Evolutionary conservation across 108 stramenopile species (phyloP), one percentile per base, ranked within the genome.

Genomic region (Cylindrotheca closterium): DNA sequence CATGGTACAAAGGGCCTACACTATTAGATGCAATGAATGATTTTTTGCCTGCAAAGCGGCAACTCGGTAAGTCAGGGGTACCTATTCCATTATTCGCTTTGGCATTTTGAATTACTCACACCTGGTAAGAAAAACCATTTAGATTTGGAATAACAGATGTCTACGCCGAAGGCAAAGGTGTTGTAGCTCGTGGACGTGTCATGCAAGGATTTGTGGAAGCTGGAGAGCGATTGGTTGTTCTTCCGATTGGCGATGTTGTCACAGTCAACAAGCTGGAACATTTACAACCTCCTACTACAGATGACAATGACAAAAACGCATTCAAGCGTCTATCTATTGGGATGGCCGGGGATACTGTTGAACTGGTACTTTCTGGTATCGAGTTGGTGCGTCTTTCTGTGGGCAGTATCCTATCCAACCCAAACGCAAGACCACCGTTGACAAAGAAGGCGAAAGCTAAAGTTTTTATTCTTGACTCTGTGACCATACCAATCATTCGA

Each of bases 401-500:
- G 4, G 94, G 95, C n/a, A 87, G 78, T 60, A 79, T 96, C 4
- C 47, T 96, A 55, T 76, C 83, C 46, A 80, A 87, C 52, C 80
- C 79, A 4, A 69, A 84, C 50, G 56, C 89, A 26, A 77, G 85
- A 8, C 84, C 88, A n/a, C 62, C 54, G 21, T 73, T 93, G 58
- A 63, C 86, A 66, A 84, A 89, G 68, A 93, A 79, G 57, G 55
- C 59, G 22, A 67, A 73, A 52, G 97, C 94, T 19, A 96, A 94
- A 67, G 80, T 94, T 47, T 84, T 96, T 3, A 87, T 99, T n/a
- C 79, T 98, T 59, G 96, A 98, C 58, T 91, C 92, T 74, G 87
- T 97, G 73, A 89, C 96, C 8, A 94, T 95, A 1, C 97, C 97
- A 75, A 93, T 98, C 56, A 97, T 97, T 42, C 97, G 97, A 67